Evolutionary conservation across 2,329 filamentous ascomycete species (phyloP).

Genomic region (Aquanectria penicillioides): DNA sequence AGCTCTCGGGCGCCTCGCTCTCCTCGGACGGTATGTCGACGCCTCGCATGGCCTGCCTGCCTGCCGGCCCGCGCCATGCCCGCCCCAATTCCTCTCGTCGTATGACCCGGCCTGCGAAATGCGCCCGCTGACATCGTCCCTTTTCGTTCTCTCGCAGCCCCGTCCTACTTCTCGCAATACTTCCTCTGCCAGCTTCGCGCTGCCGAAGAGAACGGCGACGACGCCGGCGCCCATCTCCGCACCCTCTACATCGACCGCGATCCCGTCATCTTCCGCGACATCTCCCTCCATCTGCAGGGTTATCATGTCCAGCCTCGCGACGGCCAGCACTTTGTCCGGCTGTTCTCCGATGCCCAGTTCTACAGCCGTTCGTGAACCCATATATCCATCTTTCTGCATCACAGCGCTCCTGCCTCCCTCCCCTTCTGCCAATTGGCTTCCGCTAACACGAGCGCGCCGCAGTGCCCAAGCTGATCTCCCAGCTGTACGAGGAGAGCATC

Average conservation of each 20-base stretch:
- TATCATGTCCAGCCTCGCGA: slow-evolving; percentile 87
- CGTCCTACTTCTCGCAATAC: slow-evolving; percentile 96
- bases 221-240: slow-evolving; percentile 63
- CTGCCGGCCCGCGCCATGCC: not conserved
- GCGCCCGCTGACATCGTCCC: slow-evolving; percentile 21
- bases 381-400: too few species aligned
- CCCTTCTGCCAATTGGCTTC: not conserved
- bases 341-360: slow-evolving; percentile 96
- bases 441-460: slow-evolving; percentile 12
- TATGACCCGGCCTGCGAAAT: too few species aligned
- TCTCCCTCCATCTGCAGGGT: slow-evolving; percentile 89
- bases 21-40: slow-evolving; percentile 73
- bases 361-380: slow-evolving; percentile 74
- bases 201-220: slow-evolving; percentile 68
- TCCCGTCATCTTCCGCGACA: slow-evolving; percentile 87
- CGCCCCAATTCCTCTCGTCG: not conserved
- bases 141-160: slow-evolving; percentile 64
- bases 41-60: not conserved
- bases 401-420: not conserved
- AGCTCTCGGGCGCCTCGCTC: slow-evolving; percentile 77
- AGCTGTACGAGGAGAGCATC: slow-evolving; percentile 90
- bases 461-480: slow-evolving; percentile 90
- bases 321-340: slow-evolving; percentile 86
- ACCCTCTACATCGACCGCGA: slow-evolving; percentile 97
- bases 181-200: slow-evolving; percentile 83